Evolutionary conservation across 345 rosid species (phyloP), one percentile per base, ranked within the genome.

Genomic region (Arabidopsis suecica): DNA sequence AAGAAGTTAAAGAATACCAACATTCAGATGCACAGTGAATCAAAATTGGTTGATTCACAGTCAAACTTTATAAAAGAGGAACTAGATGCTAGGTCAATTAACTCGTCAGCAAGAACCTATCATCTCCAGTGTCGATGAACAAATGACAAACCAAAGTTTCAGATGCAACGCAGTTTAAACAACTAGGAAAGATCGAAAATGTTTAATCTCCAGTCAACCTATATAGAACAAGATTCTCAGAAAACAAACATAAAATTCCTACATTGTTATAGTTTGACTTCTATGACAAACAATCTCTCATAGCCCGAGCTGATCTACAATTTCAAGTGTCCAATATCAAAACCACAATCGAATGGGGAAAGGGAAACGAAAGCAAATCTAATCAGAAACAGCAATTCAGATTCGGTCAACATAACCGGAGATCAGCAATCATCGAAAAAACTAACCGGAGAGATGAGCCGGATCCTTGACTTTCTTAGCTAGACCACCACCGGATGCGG

Each of bases 401-500:
- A 77, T 64, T 64, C 67, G 32, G 58, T 40, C 66, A 30, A 45
- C n/a, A 45, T 28, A 45, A 45, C 54, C 54, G 60, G 57, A 72
- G 53, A 70, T 64, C 54, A n/a, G 40, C 34, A 59, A 49, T 23
- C 0, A 13, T 30, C 22, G 18, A n/a, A 7, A 34, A 34, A 0
- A 75, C 80, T 37, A 69, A 95, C 99, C 97, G 33, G 99, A 92
- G 75, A 93, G 91, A 83, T 89, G 94, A 41, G 97, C 83, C 47
- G 85, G 82, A 81, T 90, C 98, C 87, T 92, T 93, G 84, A 93
- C 91, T 87, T 89, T 95, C 68, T 74, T 84, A 34, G 98, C 89
- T 14, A 95, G 89, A 57, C 96, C 90, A 34, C 98, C 91, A 70
- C 73, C 77, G 7, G 82, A 76, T 5, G 87, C 60, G 63, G 67